Base-by-base conservation (phyloP, 805 yeast species). In the Nadsonia fulvescens region DNA sequence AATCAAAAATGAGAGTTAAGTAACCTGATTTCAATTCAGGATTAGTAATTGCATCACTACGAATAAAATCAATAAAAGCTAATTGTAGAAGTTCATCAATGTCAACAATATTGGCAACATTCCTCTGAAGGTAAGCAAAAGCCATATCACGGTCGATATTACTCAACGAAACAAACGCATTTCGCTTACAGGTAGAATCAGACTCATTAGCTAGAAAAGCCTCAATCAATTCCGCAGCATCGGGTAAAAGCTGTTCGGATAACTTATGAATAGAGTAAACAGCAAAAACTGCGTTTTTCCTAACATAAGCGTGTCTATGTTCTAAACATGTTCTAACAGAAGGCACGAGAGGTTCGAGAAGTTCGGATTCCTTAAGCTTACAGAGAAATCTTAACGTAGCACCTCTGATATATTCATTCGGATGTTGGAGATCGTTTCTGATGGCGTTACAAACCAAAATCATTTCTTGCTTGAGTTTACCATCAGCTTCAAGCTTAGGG, bases 401-500 rank as follows among this genome's bases (percentile, higher is more conserved):
- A 39, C 99, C 99, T 44, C 96, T 70, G 37, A 89, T 75, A 48
- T 74, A 89, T 54, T 89, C 98, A 58, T 89, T 89, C 27, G 98
- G 94, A 54, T 91, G 98, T 54, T 83, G 95, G 41, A 89, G 65
- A 49, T 89, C 99, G 51, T 82, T 83, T 53, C 89, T 92, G 44
- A 89, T 81, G 28, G 96, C 94, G 51, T 91, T 91, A 58, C 96
- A 89, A 26, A 86, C 96, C 37, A 89, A 67, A 53, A 91, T 86
- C 96, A 89, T 89, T 56, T 89, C 99, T 51, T 86, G 96, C 55
- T 79, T 79, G 62, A 91, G 66, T 50, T 79, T 81, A 4, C 96
- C 96, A 28, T 75, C 75, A 18, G 63, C 59, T 40, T 81, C 92
- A 37, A 75, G 59, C 54, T 91, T 91, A 30, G 93, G 91, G 47